phyloP scores from a whole-genome alignment of 148 eudicot genomes.

The Spergularia bocconei region DNA sequence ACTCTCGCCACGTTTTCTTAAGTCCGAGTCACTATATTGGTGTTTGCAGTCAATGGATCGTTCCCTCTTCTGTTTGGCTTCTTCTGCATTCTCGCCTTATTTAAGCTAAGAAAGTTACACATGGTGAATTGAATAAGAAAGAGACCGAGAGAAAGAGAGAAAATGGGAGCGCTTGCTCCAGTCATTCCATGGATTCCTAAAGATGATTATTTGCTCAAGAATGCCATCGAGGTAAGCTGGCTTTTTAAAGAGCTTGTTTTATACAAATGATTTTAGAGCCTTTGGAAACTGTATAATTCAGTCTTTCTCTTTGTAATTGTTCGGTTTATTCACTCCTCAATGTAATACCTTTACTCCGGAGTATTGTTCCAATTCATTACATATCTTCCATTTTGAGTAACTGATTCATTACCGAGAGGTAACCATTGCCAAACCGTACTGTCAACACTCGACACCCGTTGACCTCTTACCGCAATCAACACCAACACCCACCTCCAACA shows the following conservation, averaged over 20 bases:
- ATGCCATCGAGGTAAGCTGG: conserved; percentile 60
- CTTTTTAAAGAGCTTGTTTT: not conserved
- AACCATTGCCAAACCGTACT: no score
- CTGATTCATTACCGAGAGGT: no score
- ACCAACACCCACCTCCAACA: no score
- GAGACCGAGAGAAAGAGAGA: not conserved
- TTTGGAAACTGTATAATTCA: no score
- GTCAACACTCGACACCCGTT: no score
- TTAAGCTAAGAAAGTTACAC: not conserved
- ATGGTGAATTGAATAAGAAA: not conserved
- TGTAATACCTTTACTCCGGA: no score
- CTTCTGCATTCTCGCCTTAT: not conserved
- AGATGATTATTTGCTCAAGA: conserved; percentile 70
- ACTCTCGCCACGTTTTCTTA: not conserved
- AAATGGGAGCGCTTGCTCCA: conserved; percentile 59
- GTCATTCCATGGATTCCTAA: conserved; percentile 56
- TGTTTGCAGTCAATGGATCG: not conserved
- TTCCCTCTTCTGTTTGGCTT: not conserved
- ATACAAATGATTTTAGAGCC: no score
- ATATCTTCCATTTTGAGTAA: no score
- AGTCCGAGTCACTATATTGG: not conserved
- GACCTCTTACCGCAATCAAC: no score
- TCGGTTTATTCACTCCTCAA: no score
- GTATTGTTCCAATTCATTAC: no score
- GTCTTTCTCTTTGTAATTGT: no score